These are phyloP conservation scores for Grosmannia penicillata DNA, from an alignment of 2,329 filamentous ascomycete genomes.

Conservation along the genomic window DNA sequence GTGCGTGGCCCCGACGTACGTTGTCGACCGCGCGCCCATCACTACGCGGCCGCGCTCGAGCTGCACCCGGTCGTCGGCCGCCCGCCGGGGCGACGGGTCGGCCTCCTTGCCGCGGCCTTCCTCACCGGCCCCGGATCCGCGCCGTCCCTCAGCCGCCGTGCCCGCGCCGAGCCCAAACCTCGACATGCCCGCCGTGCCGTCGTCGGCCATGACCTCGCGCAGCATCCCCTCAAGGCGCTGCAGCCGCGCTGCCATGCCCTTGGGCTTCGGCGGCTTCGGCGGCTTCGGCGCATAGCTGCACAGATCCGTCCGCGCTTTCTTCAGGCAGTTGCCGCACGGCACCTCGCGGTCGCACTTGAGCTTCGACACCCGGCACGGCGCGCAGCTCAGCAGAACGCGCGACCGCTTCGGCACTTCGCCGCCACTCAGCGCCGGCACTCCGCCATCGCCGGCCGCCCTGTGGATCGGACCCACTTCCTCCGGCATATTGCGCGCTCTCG, in stretches of 20 bases:
- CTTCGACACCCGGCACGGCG: constrained; percentile 36
- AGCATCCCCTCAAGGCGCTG: constrained; percentile 43
- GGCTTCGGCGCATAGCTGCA: constrained; percentile 35
- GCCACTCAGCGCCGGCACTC: not conserved
- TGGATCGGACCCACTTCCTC: too few relatives aligned
- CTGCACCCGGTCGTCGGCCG: too few relatives aligned
- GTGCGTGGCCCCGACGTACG: constrained; percentile 44
- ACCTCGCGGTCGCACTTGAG: constrained; percentile 39
- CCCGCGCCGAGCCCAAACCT: constrained; percentile 5
- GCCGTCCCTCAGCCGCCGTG: constrained; percentile 28
- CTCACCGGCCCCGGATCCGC: too few relatives aligned
- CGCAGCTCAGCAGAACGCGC: constrained; percentile 36
- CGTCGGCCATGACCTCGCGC: constrained; percentile 32
- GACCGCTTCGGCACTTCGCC: constrained; percentile 23
- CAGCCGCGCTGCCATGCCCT: constrained; percentile 38
- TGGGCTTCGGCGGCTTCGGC: constrained; percentile 22
- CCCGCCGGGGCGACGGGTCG: too few relatives aligned
- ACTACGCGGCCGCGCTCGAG: constrained; percentile 24
- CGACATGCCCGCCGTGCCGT: constrained; percentile 6
- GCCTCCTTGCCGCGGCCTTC: too few relatives aligned
- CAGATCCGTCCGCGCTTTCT: constrained; percentile 28
- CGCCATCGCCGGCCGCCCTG: not conserved
- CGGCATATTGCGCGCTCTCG: too few relatives aligned
- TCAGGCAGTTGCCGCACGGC: constrained; percentile 37
- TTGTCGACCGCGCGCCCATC: constrained; percentile 25